phyloP scores from a whole-genome alignment of 164 flowering plant species.

The Aristolochia fimbriata region DNA sequence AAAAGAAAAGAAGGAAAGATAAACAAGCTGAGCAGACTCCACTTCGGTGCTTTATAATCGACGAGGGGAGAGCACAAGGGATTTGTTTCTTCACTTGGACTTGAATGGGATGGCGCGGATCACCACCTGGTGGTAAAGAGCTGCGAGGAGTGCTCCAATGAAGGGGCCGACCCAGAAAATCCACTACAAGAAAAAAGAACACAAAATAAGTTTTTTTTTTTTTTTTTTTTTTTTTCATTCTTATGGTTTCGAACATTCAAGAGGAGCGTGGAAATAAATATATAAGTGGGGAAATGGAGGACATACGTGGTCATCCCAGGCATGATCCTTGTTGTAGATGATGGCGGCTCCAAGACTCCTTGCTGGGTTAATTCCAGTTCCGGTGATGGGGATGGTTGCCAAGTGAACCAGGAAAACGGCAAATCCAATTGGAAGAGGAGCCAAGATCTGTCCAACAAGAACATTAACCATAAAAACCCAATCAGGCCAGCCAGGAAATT shows the following conservation, averaged over 20 bases:
- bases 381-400: conserved; percentile 82
- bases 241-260: background rate
- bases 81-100: conserved; percentile 5
- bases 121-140: conserved; percentile 25
- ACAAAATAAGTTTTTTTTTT: background rate
- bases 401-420: conserved; percentile 78
- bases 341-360: conserved; percentile 83
- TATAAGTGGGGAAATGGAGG: background rate
- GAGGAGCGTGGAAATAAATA: background rate
- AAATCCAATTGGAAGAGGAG: conserved; percentile 77
- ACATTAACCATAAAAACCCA: background rate
- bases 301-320: conserved; percentile 73
- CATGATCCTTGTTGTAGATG: conserved; percentile 54
- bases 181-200: conserved; percentile 20
- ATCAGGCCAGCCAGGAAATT: too few species aligned
- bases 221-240: background rate
- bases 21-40: background rate
- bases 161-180: conserved; percentile 37
- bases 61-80: background rate
- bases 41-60: background rate
- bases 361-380: conserved; percentile 87
- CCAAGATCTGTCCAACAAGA: conserved; percentile 45
- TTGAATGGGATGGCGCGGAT: conserved; percentile 38
- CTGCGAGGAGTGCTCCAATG: conserved; percentile 33
- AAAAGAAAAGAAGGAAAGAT: background rate